Evolutionary conservation across 1,284 basidiomycete species (phyloP).

Genomic region (Takashimella tepidaria): DNA sequence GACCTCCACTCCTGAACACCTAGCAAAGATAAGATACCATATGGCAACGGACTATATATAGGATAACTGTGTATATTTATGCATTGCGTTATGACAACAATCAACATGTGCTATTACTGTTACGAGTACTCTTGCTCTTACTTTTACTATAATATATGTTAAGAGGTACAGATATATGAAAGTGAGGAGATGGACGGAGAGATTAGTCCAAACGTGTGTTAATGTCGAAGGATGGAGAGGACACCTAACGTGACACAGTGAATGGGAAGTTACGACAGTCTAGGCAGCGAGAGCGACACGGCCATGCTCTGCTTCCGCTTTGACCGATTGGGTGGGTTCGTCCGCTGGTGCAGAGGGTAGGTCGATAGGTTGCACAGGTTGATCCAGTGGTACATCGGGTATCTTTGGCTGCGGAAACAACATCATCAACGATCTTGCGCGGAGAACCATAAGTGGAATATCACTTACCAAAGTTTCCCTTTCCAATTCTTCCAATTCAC

Average conservation of each 20-base stretch:
- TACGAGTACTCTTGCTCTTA: no score
- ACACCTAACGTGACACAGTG: no score
- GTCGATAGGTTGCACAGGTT: conserved; percentile 36
- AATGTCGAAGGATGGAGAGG: no score
- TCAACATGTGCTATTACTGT: no score
- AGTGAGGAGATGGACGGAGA: no score
- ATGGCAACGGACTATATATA: not conserved
- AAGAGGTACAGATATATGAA: not conserved
- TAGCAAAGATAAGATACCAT: not conserved
- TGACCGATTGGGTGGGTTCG: conserved; percentile 43
- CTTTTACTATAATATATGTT: no score
- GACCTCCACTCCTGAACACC: no score
- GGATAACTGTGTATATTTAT: not conserved
- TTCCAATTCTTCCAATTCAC: conserved; percentile 68
- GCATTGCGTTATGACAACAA: not conserved
- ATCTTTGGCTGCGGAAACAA: conserved; percentile 27
- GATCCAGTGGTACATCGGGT: conserved; percentile 24
- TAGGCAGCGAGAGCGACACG: conserved; percentile 52
- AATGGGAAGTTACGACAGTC: not conserved
- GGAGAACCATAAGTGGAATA: no score
- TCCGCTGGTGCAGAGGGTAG: conserved; percentile 54
- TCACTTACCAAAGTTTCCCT: conserved; percentile 50
- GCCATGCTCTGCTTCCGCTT: conserved; percentile 30
- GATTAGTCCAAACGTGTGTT: no score
- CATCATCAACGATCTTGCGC: not conserved